These are phyloP conservation scores for Staphylotrichum tortipilum DNA, from an alignment of 495 filamentous ascomycete genomes.

Conservation along the genomic window DNA sequence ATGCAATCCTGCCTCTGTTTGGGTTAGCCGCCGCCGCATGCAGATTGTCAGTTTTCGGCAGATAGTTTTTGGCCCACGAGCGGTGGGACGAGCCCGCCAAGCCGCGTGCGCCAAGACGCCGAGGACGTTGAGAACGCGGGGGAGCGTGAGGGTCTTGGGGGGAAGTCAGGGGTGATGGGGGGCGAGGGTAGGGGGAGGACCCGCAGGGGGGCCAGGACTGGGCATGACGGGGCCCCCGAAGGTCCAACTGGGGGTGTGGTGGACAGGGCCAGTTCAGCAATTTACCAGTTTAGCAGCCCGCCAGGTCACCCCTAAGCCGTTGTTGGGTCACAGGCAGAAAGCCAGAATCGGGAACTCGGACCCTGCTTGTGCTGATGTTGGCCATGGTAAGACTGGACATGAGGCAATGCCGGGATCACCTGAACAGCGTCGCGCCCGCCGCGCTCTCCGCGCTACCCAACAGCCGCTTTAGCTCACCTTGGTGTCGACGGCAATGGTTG, in stretches of 20 bases:
- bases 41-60: constrained; percentile 6
- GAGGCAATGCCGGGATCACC: neutral
- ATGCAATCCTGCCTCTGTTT: neutral
- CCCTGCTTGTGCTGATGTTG: neutral
- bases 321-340: neutral
- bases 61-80: constrained; percentile 6
- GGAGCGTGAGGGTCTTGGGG: too few relatives aligned
- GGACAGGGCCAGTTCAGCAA: too few relatives aligned
- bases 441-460: neutral
- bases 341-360: neutral
- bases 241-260: neutral
- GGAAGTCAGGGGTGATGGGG: too few relatives aligned
- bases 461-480: neutral
- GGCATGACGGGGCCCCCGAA: neutral
- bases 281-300: too few relatives aligned
- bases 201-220: neutral
- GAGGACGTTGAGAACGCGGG: constrained; percentile 5
- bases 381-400: too few relatives aligned
- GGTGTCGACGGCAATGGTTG: neutral
- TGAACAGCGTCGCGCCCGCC: too few relatives aligned
- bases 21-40: neutral
- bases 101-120: constrained; percentile 3
- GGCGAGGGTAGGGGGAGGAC: too few relatives aligned
- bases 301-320: neutral
- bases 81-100: neutral